Conservation (phyloP, 2,329 filamentous ascomycete species). For the Exserohilum turcica region DNA sequence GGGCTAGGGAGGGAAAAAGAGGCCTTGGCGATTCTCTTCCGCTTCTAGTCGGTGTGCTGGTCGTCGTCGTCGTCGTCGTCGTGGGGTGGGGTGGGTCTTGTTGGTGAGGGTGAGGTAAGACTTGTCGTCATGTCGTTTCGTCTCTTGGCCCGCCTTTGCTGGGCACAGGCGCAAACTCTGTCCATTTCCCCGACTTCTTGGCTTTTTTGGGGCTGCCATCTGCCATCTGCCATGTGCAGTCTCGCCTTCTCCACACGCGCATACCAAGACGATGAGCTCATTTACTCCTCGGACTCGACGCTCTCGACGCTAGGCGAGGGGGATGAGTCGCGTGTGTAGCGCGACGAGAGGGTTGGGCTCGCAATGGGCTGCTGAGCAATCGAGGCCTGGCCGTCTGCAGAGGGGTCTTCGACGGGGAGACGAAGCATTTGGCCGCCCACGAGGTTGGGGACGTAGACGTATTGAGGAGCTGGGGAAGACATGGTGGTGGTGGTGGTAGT, state of each 20-base stretch:
- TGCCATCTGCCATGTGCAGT: neutral
- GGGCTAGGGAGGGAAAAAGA: no score
- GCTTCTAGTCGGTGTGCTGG: no score
- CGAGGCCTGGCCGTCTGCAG: slow-evolving; percentile 25
- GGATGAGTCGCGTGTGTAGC: slow-evolving; percentile 30
- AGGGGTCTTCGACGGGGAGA: slow-evolving; percentile 36
- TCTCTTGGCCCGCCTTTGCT: no score
- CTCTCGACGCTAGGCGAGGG: slow-evolving; percentile 37
- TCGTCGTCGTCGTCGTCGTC: no score
- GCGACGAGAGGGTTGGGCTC: slow-evolving; percentile 17
- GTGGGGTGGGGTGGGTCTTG: no score
- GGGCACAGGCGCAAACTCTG: no score
- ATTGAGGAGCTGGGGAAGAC: slow-evolving; percentile 39
- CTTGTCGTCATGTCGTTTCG: no score
- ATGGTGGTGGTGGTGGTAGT: slow-evolving; percentile 23
- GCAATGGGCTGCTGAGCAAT: slow-evolving; percentile 22
- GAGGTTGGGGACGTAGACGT: slow-evolving; percentile 48
- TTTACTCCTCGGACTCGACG: slow-evolving; percentile 30
- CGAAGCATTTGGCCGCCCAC: slow-evolving; percentile 47
- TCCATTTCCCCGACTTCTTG: no score
- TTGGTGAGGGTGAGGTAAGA: no score
- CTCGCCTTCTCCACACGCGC: neutral
- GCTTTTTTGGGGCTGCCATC: neutral
- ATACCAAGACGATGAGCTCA: slow-evolving; percentile 12
- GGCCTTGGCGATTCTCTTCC: no score